Percentiles rank a stretch among this genome's conserved stretches.
Conservation (phyloP, 257 asterid species). For the Thymus mandschuricus region DNA sequence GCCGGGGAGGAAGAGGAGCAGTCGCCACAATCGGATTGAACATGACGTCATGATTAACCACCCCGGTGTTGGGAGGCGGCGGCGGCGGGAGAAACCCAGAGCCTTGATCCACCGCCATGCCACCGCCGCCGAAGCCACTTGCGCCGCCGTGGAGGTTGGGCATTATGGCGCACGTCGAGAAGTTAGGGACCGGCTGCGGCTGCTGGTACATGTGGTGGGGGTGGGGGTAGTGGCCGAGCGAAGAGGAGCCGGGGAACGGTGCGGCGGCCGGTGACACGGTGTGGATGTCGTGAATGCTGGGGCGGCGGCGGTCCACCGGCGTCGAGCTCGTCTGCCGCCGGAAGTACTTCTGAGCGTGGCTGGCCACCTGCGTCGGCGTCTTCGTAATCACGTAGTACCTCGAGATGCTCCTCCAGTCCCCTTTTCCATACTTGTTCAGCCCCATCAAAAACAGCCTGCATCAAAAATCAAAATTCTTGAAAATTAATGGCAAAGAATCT, state of each 20-base stretch:
- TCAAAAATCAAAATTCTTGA: no score
- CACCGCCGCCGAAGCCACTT: not conserved
- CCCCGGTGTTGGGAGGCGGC: not conserved
- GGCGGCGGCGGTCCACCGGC: conserved; percentile 47
- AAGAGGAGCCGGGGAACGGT: not conserved
- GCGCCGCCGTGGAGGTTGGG: not conserved
- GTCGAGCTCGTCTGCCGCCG: conserved; percentile 36
- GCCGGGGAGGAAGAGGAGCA: not conserved
- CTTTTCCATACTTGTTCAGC: conserved; percentile 48
- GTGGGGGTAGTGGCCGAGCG: not conserved
- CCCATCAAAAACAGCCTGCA: conserved; percentile 51
- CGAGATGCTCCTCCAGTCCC: conserved; percentile 59
- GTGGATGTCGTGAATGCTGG: conserved; percentile 53
- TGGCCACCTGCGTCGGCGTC: conserved; percentile 54
- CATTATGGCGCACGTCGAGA: not conserved
- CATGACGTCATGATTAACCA: no score
- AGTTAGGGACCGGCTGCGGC: not conserved
- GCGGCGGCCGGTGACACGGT: conserved; percentile 19
- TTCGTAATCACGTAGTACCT: conserved; percentile 43
- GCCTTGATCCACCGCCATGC: not conserved
- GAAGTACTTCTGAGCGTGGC: conserved; percentile 59
- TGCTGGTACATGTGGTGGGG: no score
- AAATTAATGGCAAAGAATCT: no score
- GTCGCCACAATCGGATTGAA: no score
- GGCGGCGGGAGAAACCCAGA: not conserved